Percentiles rank a stretch among this genome's conserved stretches.
These are phyloP conservation scores for Termitomyces sp. DNA, from an alignment of 768 basidiomycete genomes.

Conservation along the genomic window DNA sequence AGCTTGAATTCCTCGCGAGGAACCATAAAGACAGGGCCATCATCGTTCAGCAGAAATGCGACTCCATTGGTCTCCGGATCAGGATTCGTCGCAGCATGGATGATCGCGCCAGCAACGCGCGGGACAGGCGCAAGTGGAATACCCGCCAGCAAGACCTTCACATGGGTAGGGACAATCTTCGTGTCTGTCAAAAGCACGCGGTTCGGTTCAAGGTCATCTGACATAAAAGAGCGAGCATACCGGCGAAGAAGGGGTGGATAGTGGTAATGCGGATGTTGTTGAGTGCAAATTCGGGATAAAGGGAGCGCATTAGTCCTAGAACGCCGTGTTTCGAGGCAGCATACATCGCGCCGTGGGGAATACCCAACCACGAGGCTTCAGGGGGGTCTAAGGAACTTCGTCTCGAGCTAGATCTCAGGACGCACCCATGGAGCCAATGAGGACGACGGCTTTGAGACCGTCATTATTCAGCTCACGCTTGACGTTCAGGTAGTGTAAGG, in stretches of 20 bases:
- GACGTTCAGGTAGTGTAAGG: conserved; percentile 42
- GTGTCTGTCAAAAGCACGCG: conserved; percentile 31
- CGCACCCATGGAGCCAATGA: conserved; percentile 53
- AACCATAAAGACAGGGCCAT: conserved; percentile 44
- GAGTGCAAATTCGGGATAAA: conserved; percentile 29
- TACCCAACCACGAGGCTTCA: conserved; percentile 44
- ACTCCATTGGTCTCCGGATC: conserved; percentile 39
- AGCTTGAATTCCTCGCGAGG: conserved; percentile 41
- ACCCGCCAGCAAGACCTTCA: conserved; percentile 42
- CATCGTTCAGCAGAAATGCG: conserved; percentile 43
- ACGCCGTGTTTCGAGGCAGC: conserved; percentile 50
- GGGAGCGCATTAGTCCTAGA: conserved; percentile 46
- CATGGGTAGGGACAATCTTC: conserved; percentile 32
- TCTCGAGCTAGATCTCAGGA: background rate
- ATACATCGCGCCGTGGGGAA: conserved; percentile 42
- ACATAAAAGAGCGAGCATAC: conserved; percentile 21
- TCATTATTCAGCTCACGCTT: conserved; percentile 23
- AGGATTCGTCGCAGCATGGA: conserved; percentile 44
- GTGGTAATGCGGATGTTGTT: conserved; percentile 38
- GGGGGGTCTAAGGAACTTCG: background rate
- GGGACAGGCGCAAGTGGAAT: conserved; percentile 42
- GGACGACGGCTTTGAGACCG: conserved; percentile 43
- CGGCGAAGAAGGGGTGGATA: conserved; percentile 52
- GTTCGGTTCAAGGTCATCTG: background rate
- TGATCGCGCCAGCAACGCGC: conserved; percentile 47